These are phyloP conservation scores for Cryphonectria japonica DNA, from an alignment of 2,329 filamentous ascomycete genomes.

Conservation along the genomic window DNA sequence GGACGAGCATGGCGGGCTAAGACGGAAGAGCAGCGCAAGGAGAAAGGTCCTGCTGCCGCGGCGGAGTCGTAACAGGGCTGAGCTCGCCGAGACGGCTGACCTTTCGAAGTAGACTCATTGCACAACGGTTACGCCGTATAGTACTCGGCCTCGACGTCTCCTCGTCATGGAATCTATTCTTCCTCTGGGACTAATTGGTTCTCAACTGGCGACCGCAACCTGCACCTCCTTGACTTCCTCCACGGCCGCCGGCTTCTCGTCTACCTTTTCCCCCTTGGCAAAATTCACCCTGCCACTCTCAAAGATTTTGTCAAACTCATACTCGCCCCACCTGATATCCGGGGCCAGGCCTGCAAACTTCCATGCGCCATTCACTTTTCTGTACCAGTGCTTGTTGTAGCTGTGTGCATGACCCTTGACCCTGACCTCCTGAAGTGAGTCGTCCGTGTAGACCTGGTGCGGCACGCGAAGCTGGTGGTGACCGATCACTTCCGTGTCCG, in stretches of 20 bases:
- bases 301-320: conserved; percentile 62
- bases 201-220: conserved; percentile 16
- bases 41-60: conserved; percentile 27
- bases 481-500: conserved; percentile 62
- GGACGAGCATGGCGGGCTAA: conserved; percentile 55
- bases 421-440: conserved; percentile 49
- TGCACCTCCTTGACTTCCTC: conserved; percentile 20
- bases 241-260: conserved; percentile 22
- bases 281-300: conserved; percentile 44
- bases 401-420: conserved; percentile 65
- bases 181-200: neutral
- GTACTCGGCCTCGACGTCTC: neutral
- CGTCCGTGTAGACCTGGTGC: conserved; percentile 63
- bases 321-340: conserved; percentile 60
- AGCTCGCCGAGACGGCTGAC: neutral
- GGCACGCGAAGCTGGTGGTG: conserved; percentile 65
- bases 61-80: neutral
- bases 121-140: neutral
- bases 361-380: conserved; percentile 62
- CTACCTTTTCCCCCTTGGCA: conserved; percentile 34
- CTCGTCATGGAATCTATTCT: neutral
- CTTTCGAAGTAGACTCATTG: neutral
- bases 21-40: conserved; percentile 51
- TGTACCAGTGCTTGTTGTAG: conserved; percentile 61
- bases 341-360: conserved; percentile 63